phyloP scores from a whole-genome alignment of 257 asterid genomes.

The Gentiana dahurica region DNA sequence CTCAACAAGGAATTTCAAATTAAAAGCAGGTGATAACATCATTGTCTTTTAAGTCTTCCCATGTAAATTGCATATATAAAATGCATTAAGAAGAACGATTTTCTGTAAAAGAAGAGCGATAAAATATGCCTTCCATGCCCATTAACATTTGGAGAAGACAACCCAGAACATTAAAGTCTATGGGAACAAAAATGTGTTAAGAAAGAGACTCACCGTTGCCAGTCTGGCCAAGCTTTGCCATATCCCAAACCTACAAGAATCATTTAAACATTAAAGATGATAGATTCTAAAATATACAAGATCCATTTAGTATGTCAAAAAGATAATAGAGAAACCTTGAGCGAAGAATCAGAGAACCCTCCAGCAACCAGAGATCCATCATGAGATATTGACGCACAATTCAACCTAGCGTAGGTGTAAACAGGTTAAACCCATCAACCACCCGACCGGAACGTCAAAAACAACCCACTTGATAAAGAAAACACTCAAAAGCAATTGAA shows the following conservation, averaged over 20 bases:
- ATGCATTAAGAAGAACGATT: too few species aligned
- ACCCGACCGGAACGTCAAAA: neutral
- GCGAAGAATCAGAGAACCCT: conserved; percentile 96
- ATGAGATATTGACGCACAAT: conserved; percentile 86
- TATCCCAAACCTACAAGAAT: conserved; percentile 84
- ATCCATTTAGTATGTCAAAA: conserved; percentile 3
- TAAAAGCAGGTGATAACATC: neutral
- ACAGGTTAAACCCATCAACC: conserved; percentile 14
- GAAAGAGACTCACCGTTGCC: conserved; percentile 30
- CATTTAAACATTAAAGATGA: conserved; percentile 16
- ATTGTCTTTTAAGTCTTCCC: neutral
- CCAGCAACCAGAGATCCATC: conserved; percentile 97
- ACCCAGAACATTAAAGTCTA: neutral
- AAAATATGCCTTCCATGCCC: too few species aligned
- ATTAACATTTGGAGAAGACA: too few species aligned
- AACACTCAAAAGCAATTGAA: neutral
- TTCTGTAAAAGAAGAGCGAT: too few species aligned
- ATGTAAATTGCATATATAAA: neutral
- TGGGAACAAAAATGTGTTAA: neutral
- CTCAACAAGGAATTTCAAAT: conserved; percentile 15
- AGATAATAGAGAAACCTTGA: conserved; percentile 50
- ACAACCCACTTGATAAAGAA: neutral
- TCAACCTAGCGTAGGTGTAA: conserved; percentile 34
- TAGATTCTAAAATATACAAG: conserved; percentile 7
- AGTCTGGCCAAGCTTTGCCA: conserved; percentile 90